phyloP scores from a whole-genome alignment of 306 rosid species.

The Rubus idaeus region DNA sequence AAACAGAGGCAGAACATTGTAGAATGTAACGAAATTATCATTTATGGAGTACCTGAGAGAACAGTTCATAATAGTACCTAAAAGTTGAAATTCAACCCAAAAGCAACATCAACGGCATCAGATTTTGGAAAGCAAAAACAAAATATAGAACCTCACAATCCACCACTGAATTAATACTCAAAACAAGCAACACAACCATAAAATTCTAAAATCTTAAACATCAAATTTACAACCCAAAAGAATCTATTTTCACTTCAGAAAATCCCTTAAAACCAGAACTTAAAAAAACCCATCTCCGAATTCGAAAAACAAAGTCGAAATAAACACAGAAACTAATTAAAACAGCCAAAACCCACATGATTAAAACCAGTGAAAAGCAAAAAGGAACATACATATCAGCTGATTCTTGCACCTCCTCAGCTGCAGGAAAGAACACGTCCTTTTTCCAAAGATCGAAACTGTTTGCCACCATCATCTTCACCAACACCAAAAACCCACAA shows the following conservation, averaged over 20 bases:
- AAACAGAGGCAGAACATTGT: conserved; percentile 7
- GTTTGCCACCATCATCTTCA: conserved; percentile 80
- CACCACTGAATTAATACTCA: background rate
- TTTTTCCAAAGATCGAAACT: conserved; percentile 95
- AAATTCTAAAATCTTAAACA: background rate
- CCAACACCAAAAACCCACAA: background rate
- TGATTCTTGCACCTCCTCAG: conserved; percentile 98
- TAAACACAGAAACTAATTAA: conserved; percentile 10
- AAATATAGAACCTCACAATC: background rate
- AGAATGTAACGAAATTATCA: background rate
- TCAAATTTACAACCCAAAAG: conserved; percentile 3
- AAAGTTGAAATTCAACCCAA: conserved; percentile 4
- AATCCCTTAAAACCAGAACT: background rate
- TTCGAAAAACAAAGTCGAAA: conserved; percentile 18
- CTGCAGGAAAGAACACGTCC: conserved; percentile 89
- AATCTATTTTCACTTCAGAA: conserved; percentile 17
- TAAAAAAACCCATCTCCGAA: background rate
- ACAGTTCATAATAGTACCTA: background rate
- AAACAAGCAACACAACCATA: background rate
- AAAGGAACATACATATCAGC: conserved; percentile 69
- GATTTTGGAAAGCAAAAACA: background rate
- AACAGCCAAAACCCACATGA: conserved; percentile 17
- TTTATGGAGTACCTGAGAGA: background rate
- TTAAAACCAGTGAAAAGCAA: conserved; percentile 14
- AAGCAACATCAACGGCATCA: background rate